phyloP scores from a whole-genome alignment of 2,329 filamentous ascomycete genomes.

The Knufia fluminis region DNA sequence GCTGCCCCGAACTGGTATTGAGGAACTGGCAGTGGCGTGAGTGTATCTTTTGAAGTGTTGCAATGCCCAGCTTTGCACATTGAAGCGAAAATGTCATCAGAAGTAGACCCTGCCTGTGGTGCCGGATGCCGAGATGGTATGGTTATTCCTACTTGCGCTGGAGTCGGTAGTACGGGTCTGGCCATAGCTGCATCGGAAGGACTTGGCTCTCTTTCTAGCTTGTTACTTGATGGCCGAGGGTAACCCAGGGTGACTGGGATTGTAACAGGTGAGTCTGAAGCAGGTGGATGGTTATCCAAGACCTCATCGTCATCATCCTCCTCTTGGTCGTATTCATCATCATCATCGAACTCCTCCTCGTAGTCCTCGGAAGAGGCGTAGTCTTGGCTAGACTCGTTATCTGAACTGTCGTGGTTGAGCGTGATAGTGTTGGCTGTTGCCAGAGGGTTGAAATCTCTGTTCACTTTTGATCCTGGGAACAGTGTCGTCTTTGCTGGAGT shows the following conservation, averaged over 20 bases:
- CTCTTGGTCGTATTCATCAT: constrained; percentile 2
- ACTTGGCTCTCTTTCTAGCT: constrained; percentile 17
- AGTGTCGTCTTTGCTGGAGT: neutral
- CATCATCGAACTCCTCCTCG: neutral
- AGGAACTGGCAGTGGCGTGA: too few relatives aligned
- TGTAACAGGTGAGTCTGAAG: neutral
- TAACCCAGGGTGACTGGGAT: neutral
- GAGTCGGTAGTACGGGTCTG: constrained; percentile 19
- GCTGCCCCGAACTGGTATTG: too few relatives aligned
- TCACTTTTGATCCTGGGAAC: neutral
- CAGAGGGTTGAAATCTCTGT: too few relatives aligned
- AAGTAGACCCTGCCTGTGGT: too few relatives aligned
- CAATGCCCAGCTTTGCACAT: too few relatives aligned
- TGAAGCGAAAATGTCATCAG: too few relatives aligned
- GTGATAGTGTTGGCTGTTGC: too few relatives aligned
- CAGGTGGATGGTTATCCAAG: neutral
- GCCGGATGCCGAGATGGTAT: too few relatives aligned
- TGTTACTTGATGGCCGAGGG: neutral
- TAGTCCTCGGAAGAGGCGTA: neutral
- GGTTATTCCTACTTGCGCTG: constrained; percentile 1
- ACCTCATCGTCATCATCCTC: neutral
- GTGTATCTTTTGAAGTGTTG: too few relatives aligned
- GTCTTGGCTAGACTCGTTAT: neutral
- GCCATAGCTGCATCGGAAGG: constrained; percentile 33
- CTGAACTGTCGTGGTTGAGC: neutral